Conservation (phyloP, 108 stramenopile species). For the Hondaea fermentalgiana region DNA sequence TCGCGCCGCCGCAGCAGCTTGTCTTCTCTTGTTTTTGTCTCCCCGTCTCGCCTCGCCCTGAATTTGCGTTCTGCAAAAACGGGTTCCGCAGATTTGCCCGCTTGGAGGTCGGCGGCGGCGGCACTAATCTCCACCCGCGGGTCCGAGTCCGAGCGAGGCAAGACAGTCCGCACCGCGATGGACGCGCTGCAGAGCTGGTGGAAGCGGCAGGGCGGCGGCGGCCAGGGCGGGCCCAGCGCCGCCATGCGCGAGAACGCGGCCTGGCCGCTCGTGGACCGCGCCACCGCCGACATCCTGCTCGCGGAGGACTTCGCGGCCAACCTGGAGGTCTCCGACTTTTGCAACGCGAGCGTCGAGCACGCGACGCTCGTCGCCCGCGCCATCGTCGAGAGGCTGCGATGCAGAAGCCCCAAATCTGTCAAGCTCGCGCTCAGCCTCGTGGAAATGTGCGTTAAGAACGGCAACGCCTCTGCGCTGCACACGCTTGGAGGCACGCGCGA, state of each 20-base stretch:
- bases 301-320: neutral
- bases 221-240: no score
- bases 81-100: no score
- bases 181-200: no score
- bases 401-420: neutral
- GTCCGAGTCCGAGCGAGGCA: no score
- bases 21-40: no score
- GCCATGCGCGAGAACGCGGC: neutral
- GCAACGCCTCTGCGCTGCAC: neutral
- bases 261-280: constrained; percentile 14
- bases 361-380: neutral
- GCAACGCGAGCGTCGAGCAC: neutral
- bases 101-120: no score
- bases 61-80: no score
- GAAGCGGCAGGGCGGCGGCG: no score
- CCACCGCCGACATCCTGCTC: neutral
- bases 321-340: neutral
- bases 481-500: neutral
- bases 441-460: constrained; percentile 2
- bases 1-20: no score
- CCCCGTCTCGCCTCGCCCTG: no score
- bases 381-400: neutral
- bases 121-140: no score
- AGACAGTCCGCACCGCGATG: no score
- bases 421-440: neutral